Percentiles rank a stretch among this genome's conserved stretches.
Evolutionary conservation across 768 basidiomycete species (phyloP).

Genomic region (Auricularia auricula-judae): DNA sequence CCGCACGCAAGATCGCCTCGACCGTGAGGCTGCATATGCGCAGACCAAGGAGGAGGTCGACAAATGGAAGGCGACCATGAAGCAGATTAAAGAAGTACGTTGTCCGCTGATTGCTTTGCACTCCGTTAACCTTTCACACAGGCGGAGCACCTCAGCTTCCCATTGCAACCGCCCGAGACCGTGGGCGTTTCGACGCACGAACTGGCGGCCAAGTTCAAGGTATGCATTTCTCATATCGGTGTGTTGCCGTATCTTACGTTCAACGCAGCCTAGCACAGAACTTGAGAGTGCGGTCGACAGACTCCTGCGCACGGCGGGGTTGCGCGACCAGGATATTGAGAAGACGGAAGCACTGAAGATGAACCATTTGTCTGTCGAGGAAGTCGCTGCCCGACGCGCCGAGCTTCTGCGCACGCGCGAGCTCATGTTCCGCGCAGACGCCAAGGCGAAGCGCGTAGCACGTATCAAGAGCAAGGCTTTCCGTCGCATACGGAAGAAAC

Average conservation of each 20-base stretch:
- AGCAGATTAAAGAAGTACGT: conserved; percentile 71
- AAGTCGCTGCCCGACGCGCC: conserved; percentile 67
- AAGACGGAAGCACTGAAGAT: conserved; percentile 75
- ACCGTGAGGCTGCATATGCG: conserved; percentile 90
- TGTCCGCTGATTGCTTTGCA: conserved; percentile 7
- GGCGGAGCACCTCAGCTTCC: conserved; percentile 84
- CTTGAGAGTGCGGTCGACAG: conserved; percentile 77
- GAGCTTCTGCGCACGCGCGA: conserved; percentile 86
- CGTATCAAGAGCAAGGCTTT: conserved; percentile 97
- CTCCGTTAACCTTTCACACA: conserved; percentile 17
- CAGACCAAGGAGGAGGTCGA: conserved; percentile 85
- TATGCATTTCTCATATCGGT: conserved; percentile 17
- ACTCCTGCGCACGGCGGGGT: conserved; percentile 68
- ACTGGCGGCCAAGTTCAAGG: conserved; percentile 77
- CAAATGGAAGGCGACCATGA: conserved; percentile 92
- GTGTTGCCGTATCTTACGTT: not conserved
- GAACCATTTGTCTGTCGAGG: conserved; percentile 75
- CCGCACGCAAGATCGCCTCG: conserved; percentile 77
- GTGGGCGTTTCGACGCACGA: conserved; percentile 59
- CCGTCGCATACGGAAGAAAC: conserved; percentile 71
- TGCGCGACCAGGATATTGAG: conserved; percentile 71
- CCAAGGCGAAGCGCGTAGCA: conserved; percentile 76
- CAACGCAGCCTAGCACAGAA: conserved; percentile 60
- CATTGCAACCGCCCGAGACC: conserved; percentile 53
- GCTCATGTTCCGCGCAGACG: conserved; percentile 85